Evolutionary conservation across 306 rosid species (phyloP).

Genomic region (Ziziphus jujuba): DNA sequence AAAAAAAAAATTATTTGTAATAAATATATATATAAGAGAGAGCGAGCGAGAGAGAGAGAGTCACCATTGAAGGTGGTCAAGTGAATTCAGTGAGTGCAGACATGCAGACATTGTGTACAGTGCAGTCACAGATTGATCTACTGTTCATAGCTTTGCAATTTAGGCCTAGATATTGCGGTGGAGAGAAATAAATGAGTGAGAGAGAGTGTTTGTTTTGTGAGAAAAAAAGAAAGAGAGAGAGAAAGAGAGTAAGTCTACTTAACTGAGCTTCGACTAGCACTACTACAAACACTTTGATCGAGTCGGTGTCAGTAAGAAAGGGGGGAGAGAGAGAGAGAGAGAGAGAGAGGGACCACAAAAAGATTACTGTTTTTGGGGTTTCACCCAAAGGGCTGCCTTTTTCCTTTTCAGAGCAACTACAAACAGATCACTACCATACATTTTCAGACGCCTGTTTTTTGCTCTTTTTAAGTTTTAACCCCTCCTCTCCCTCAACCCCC

Average conservation of each 20-base stretch:
- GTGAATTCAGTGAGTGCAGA: slow-evolving; percentile 69
- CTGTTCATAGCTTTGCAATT: slow-evolving; percentile 53
- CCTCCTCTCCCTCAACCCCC: too few relatives aligned
- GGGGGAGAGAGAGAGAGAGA: slow-evolving; percentile 44
- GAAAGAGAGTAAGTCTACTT: slow-evolving; percentile 18
- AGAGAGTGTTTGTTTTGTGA: slow-evolving; percentile 12
- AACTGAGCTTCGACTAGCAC: slow-evolving; percentile 52
- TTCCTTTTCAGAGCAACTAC: slow-evolving; percentile 66
- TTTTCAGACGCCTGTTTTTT: slow-evolving; percentile 33
- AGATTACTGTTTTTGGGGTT: slow-evolving; percentile 64
- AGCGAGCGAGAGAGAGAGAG: slow-evolving; percentile 11
- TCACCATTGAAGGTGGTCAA: slow-evolving; percentile 38
- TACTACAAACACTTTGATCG: slow-evolving; percentile 33
- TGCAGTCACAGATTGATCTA: slow-evolving; percentile 59
- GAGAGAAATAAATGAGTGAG: slow-evolving; percentile 7
- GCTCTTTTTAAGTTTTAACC: neutral
- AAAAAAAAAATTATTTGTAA: neutral
- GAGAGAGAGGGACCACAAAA: slow-evolving; percentile 61
- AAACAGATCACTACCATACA: slow-evolving; percentile 39
- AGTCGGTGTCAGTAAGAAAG: slow-evolving; percentile 40
- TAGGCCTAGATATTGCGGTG: slow-evolving; percentile 26
- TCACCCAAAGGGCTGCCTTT: slow-evolving; percentile 63
- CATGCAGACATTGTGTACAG: slow-evolving; percentile 60
- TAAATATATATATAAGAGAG: neutral
- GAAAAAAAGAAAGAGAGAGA: slow-evolving; percentile 11